These are phyloP conservation scores for Coniochaeta sp. DNA, from an alignment of 2,329 filamentous ascomycete genomes.

Conservation along the genomic window DNA sequence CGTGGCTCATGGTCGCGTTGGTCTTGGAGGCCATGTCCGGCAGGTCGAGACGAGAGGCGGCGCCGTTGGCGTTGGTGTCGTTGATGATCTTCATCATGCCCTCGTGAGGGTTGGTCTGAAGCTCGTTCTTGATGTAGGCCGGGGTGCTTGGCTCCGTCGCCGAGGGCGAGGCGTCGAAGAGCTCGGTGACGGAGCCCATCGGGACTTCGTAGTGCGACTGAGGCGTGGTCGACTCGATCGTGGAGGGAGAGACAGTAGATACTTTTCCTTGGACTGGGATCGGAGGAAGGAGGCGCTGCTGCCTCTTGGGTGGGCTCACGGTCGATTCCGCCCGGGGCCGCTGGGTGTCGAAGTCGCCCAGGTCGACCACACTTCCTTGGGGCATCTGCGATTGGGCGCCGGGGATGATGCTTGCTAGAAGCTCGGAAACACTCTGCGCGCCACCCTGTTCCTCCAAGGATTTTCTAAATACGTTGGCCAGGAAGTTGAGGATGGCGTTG, in stretches of 20 bases:
- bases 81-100: conserved; percentile 60
- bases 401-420: conserved; percentile 71
- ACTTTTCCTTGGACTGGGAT: conserved; percentile 33
- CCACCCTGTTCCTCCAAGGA: conserved; percentile 78
- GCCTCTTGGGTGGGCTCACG: conserved; percentile 39
- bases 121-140: conserved; percentile 45
- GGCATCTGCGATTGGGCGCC: conserved; percentile 36
- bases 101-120: conserved; percentile 50
- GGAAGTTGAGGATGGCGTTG: conserved; percentile 94
- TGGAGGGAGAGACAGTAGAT: conserved; percentile 19
- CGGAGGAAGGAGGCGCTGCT: conserved; percentile 46
- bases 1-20: conserved; percentile 44
- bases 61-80: conserved; percentile 45
- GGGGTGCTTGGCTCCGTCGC: conserved; percentile 36
- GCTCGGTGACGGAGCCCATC: conserved; percentile 53
- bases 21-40: conserved; percentile 50
- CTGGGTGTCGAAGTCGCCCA: conserved; percentile 47
- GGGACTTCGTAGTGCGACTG: conserved; percentile 24
- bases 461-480: conserved; percentile 93
- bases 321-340: conserved; percentile 17
- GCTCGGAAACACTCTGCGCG: conserved; percentile 71
- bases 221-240: conserved; percentile 20
- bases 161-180: conserved; percentile 45
- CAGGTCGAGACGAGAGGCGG: conserved; percentile 38
- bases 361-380: conserved; percentile 52